Conservation (phyloP, 306 rosid species). For the Carpinus fangiana region DNA sequence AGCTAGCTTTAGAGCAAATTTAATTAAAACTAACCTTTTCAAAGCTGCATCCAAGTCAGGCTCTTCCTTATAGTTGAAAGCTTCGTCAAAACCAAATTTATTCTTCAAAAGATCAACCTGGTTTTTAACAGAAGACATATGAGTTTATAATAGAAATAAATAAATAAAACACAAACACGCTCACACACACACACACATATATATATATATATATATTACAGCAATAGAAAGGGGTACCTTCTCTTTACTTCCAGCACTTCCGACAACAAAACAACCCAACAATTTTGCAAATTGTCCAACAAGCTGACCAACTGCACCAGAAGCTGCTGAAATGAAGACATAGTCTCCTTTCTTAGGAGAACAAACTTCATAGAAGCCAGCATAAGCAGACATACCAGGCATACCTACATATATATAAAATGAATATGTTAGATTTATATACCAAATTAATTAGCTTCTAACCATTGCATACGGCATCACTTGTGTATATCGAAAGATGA, state of each 20-base stretch:
- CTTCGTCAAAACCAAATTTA: slow-evolving; percentile 3
- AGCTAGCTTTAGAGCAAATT: too few species aligned
- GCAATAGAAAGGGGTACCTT: not conserved
- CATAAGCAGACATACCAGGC: slow-evolving; percentile 27
- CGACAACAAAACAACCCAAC: slow-evolving; percentile 5
- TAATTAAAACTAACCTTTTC: too few species aligned
- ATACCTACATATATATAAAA: not conserved
- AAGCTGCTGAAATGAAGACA: slow-evolving; percentile 24
- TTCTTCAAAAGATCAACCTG: not conserved
- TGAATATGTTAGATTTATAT: too few species aligned
- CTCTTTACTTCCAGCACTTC: slow-evolving; percentile 13
- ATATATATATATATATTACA: too few species aligned
- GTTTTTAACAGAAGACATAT: too few species aligned
- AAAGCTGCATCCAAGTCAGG: slow-evolving; percentile 2
- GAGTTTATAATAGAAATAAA: too few species aligned
- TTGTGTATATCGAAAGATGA: too few species aligned
- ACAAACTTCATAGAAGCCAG: slow-evolving; percentile 16
- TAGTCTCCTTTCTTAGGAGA: slow-evolving; percentile 17
- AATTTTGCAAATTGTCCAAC: slow-evolving; percentile 9
- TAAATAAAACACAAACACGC: too few species aligned
- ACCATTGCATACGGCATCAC: too few species aligned
- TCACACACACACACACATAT: too few species aligned
- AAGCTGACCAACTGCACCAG: slow-evolving; percentile 20
- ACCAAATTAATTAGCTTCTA: too few species aligned
- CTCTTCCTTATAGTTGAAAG: slow-evolving; percentile 31